Base-by-base conservation (phyloP, 352 stramenopile genomes). In the Phytophthora syringae region DNA sequence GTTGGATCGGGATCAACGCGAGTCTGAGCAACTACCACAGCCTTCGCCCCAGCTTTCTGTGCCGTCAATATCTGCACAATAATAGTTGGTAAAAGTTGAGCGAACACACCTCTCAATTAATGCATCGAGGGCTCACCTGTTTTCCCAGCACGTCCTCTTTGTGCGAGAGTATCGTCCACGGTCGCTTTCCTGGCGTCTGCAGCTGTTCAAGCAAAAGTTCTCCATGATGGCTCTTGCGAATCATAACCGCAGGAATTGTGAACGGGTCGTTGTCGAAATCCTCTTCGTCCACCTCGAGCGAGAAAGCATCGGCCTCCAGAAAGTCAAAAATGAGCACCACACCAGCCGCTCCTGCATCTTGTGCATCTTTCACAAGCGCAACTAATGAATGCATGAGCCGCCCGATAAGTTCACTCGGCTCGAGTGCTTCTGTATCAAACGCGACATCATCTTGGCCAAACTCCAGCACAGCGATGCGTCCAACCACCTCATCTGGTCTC, bases 261-360 rank as follows among this genome's bases (percentile, higher is more conserved):
- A 89, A 89, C 0, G n/a, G n/a, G 20, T 80, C 70, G 20, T 1
- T 20, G 7, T 32, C 28, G 7, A 24, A 27, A 24, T 82, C 75
- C 25, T 88, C 79, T 5, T 87, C 82, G 5, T 69, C 63, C 1
- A 70, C 45, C 44, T 89, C 78, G 15, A 93, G 70, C 2, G 79
- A 63, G 47, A 93, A 91, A 13, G 84, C 74, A 7, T 93, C 84
- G 0, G 84, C 84, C 3, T 88, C 78, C 0, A 93, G 66, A 16
- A 93, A 89, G 48, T 86, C 80, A 55, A 93, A 91, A 20, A 90
- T 72, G 43, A 92, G 47, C 27, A 87, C 53, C 9, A 90, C 82
- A 1, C 68, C 82, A 1, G 79, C 59, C 2, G 84, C 84, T 1
- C 82, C 82, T 5, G 77, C 70, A 10, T 82, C 72, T 27, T 93